Percentiles rank a stretch among this genome's conserved stretches.
Conservation (phyloP, 768 basidiomycete species). For the Daedalea quercina region DNA sequence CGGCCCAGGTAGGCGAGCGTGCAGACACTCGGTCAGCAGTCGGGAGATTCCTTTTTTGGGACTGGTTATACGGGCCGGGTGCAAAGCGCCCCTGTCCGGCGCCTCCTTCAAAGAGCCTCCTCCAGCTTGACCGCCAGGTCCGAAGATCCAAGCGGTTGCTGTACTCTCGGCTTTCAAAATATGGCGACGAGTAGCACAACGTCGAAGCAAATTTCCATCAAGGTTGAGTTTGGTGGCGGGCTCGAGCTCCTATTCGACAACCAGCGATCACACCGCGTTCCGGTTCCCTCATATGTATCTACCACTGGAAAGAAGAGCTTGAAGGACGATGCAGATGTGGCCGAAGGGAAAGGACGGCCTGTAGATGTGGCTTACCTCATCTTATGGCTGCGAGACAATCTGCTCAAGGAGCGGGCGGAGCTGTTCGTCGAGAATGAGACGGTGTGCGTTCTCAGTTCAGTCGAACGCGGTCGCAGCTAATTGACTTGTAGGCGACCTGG, state of each 20-base stretch:
- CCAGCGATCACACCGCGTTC: slow-evolving; percentile 48
- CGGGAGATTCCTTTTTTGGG: too few species aligned
- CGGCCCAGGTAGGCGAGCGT: too few species aligned
- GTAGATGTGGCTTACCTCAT: slow-evolving; percentile 74
- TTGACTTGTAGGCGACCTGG: slow-evolving; percentile 71
- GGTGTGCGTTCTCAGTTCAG: slow-evolving; percentile 50
- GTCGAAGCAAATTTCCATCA: slow-evolving; percentile 30
- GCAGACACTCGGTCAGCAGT: too few species aligned
- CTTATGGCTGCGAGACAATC: slow-evolving; percentile 63
- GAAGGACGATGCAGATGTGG: neutral
- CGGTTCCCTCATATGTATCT: slow-evolving; percentile 43
- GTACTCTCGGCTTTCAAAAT: too few species aligned
- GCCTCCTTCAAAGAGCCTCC: too few species aligned
- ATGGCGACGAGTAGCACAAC: too few species aligned
- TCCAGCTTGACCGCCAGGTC: too few species aligned
- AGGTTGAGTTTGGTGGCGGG: slow-evolving; percentile 78
- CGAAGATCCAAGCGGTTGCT: too few species aligned
- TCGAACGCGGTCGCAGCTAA: too few species aligned
- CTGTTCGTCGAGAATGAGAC: slow-evolving; percentile 84
- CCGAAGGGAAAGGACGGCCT: slow-evolving; percentile 18
- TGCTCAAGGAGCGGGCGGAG: slow-evolving; percentile 81
- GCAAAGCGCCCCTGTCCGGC: too few species aligned
- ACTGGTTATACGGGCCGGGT: too few species aligned
- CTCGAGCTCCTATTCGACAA: slow-evolving; percentile 82
- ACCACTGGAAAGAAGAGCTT: neutral